A percentile compares a stretch with the other conserved stretches of the same genome.
phyloP scores from a whole-genome alignment of 1,139 yeast species.

The Diutina mesorugosa region DNA sequence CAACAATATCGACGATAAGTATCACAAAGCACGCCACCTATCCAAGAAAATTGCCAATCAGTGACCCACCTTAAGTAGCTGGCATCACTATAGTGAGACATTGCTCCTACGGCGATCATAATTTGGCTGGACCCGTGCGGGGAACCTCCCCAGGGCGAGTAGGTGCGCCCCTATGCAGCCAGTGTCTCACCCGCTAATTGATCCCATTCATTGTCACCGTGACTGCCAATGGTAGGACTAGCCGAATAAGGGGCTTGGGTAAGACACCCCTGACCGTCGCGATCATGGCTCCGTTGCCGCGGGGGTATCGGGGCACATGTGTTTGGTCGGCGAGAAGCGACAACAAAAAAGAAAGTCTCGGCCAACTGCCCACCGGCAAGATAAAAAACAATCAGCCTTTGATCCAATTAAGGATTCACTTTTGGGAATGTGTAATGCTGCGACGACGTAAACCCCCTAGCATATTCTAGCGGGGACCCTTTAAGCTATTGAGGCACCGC shows the following conservation, averaged over 20 bases:
- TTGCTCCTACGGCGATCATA: not conserved
- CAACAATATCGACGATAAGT: not conserved
- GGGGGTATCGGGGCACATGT: not conserved
- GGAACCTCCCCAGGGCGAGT: not conserved
- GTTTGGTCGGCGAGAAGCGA: not conserved
- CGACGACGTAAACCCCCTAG: not conserved
- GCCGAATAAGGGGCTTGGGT: not conserved
- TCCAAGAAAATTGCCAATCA: not conserved
- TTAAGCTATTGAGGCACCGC: not conserved
- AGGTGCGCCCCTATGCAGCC: not conserved
- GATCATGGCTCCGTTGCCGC: not conserved
- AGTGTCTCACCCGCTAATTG: not conserved
- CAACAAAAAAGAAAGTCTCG: not conserved
- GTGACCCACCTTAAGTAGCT: not conserved
- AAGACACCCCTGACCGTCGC: not conserved
- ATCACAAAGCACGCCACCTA: not conserved
- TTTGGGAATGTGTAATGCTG: not conserved
- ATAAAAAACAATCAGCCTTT: too few species aligned
- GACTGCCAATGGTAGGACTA: too few species aligned
- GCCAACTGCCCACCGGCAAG: too few species aligned
- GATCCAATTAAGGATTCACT: not conserved
- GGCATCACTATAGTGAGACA: not conserved
- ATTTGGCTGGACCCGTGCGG: not conserved
- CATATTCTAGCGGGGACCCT: not conserved
- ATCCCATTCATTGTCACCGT: not conserved